Evolutionary conservation across 108 stramenopile species (phyloP), one percentile per base, ranked within the genome.

Genomic region (Skeletonema potamos): DNA sequence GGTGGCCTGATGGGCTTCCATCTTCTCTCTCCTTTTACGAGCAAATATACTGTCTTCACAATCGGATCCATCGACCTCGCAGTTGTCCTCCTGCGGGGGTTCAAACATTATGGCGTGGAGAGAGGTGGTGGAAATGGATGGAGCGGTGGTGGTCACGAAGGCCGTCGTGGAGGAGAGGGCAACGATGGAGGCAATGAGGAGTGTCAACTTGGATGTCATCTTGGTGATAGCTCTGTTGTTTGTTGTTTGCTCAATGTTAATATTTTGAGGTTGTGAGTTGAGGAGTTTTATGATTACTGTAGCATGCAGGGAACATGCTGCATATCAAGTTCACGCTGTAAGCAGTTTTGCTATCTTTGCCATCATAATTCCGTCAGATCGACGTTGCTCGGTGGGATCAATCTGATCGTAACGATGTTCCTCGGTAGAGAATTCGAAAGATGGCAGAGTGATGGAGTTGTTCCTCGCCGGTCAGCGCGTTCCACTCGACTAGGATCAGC

Each of bases 31-130:
- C 24, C 66, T 22, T 22, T 78, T 73, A 11, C 64, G 72, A 27
- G 55, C 77, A 36, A 73, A 78, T 6, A 78, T 9, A 6, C 37
- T 43, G 18, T 78, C 77, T 59, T 78, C 77, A 57, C 77, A 78
- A 34, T 78, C 72, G 68, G 27, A n/a, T 27, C 65, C 70, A 34
- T 77, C 76, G 15, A 77, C 6, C 11, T 71, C 70, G 48, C 76
- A 77, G 39, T 66, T 60, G 17, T 78, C 77, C 4, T 73, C 72
- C 26, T 8, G 22, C 7, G 72, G 72, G 0, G 77, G 77, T 29
- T 67, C 72, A 11, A 78, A 18, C 3, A 57, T 73, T 12, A 62
- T 36, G 55, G 56, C 33, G 12, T 56, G 27, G 30, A 72, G 70
- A 15, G 36, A 20, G 13, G 68, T 69, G 11, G 26, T 37, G 11